Percentiles rank a stretch among this genome's conserved stretches.
Evolutionary conservation across 345 rosid genomes (phyloP).

Genomic region (Hevea brasiliensis): DNA sequence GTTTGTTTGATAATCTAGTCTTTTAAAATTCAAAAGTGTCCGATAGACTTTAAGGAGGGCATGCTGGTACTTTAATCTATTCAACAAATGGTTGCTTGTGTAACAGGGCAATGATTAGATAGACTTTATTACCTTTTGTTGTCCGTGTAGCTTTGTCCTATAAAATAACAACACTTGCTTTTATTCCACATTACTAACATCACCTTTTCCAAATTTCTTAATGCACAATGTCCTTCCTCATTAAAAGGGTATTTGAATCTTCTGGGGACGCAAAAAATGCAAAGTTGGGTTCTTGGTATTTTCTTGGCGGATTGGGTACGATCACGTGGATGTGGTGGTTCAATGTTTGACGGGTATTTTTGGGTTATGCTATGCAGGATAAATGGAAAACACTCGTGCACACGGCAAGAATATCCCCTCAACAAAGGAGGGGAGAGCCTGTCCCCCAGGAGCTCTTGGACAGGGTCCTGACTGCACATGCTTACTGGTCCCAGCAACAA

Average conservation of each 20-base stretch:
- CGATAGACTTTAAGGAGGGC: conserved; percentile 2
- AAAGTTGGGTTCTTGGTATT: neutral
- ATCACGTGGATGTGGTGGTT: conserved; percentile 1
- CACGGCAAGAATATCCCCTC: conserved; percentile 96
- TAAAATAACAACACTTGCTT: conserved; percentile 15
- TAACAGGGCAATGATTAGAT: conserved; percentile 34
- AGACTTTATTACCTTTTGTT: neutral
- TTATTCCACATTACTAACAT: neutral
- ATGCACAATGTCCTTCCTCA: neutral
- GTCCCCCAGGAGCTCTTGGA: conserved; percentile 95
- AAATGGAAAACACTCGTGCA: conserved; percentile 98
- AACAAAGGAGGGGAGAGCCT: conserved; percentile 98
- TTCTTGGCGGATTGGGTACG: neutral
- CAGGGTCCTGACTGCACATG: conserved; percentile 82
- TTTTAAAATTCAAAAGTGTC: conserved; percentile 17
- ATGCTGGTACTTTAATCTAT: neutral
- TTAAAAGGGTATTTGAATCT: too few species aligned
- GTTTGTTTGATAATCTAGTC: neutral
- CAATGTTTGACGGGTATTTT: neutral
- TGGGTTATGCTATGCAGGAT: conserved; percentile 63
- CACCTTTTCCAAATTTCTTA: neutral
- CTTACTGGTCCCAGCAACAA: conserved; percentile 94
- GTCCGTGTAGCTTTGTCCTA: conserved; percentile 23
- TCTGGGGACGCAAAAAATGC: neutral
- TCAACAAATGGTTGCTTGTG: conserved; percentile 34